phyloP scores from a whole-genome alignment of 73 alveolate genomes.

The Paramecium octaurelia region DNA sequence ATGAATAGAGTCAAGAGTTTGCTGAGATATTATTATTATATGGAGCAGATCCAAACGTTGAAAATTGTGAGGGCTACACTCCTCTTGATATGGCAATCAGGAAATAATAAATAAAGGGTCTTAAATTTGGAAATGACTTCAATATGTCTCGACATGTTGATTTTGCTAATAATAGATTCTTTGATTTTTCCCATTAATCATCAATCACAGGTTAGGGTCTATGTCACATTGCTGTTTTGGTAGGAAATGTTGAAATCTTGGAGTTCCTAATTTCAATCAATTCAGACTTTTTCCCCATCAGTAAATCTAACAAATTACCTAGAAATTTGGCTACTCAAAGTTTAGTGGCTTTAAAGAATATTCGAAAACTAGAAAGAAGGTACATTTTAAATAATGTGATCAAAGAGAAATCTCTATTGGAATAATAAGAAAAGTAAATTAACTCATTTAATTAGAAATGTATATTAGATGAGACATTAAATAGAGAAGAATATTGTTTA shows the following conservation, averaged over 20 bases:
- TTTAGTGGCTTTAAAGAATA: not conserved
- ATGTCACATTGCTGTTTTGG: conserved; percentile 67
- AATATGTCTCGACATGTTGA: not conserved
- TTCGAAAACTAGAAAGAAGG: not conserved
- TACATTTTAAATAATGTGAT: not conserved
- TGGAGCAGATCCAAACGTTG: conserved; percentile 34
- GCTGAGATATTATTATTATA: not conserved
- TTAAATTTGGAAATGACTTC: not conserved
- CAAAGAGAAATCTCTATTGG: not conserved
- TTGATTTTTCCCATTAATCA: not conserved
- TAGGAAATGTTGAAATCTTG: conserved; percentile 70
- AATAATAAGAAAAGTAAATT: not conserved
- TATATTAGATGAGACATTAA: conserved; percentile 2
- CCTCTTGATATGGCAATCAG: conserved; percentile 7
- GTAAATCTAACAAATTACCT: not conserved
- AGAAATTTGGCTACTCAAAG: not conserved
- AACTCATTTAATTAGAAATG: not conserved
- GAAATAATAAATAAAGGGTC: not conserved
- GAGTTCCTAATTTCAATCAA: conserved; percentile 49
- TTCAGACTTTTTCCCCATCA: not conserved
- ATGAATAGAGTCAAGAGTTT: not conserved
- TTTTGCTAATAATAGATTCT: not conserved
- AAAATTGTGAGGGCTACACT: not conserved
- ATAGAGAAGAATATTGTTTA: not conserved
- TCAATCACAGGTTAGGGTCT: not conserved